These are phyloP conservation scores for Wallacemonas collosoma DNA, from an alignment of 208 protist species.

Conservation along the genomic window DNA sequence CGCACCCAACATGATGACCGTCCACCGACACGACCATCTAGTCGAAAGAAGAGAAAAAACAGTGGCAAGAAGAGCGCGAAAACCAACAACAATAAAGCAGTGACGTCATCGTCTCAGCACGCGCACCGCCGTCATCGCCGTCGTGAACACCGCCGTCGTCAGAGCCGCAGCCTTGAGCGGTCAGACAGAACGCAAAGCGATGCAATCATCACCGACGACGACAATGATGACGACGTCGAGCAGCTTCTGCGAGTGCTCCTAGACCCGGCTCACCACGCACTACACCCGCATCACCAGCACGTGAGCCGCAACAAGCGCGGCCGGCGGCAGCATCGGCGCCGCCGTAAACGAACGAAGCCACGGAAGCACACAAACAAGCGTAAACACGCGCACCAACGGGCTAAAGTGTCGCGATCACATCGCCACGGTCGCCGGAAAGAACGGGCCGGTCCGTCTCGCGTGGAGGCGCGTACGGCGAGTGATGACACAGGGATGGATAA, in stretches of 20 bases:
- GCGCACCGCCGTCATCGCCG: not conserved
- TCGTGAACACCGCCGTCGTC: not conserved
- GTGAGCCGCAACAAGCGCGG: slow-evolving; percentile 31
- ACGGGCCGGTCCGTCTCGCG: too few species aligned
- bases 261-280: slow-evolving; percentile 11
- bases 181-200: not conserved
- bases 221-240: slow-evolving; percentile 6
- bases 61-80: not conserved
- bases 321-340: slow-evolving; percentile 27
- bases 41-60: not conserved
- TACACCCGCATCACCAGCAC: slow-evolving; percentile 21
- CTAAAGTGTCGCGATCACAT: not conserved
- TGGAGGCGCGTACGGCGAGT: too few species aligned
- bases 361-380: slow-evolving; percentile 20
- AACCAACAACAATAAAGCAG: slow-evolving; percentile 2
- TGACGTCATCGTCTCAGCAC: not conserved
- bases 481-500: too few species aligned
- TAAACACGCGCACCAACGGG: slow-evolving; percentile 12
- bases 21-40: not conserved
- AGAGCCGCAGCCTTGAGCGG: not conserved
- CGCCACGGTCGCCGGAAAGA: slow-evolving; percentile 9
- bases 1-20: not conserved
- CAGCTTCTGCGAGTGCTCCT: not conserved
- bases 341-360: slow-evolving; percentile 20
- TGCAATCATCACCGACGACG: not conserved